Base-by-base conservation (phyloP, 352 stramenopile species). In the Globisporangium polare region DNA sequence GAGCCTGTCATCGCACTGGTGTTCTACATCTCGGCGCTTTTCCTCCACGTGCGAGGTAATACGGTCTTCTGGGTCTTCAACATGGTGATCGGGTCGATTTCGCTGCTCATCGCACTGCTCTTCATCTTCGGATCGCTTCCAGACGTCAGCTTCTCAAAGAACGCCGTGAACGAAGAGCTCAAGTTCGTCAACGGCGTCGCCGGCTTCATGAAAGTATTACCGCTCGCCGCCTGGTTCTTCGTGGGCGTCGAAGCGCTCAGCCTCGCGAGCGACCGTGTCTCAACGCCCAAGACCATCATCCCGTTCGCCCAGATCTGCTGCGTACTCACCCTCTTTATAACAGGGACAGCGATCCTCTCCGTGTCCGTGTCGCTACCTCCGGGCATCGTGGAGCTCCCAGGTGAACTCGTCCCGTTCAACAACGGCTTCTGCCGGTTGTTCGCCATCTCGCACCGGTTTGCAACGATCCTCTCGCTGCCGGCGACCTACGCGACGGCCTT, bases 401-500 rank as follows among this genome's bases (percentile, higher is more conserved):
- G 27, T 0, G 64, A 75, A 18, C 42, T 83, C 0, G 63, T 72
- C n/a, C 73, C 73, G 2, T 75, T 78, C 42, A 63, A 73, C 54
- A 70, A 62, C 45, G 71, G 77, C 20, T 82, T 82, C 18, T 13
- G 26, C 9, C 37, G 53, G 13, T 27, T 84, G 12, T 77, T 83
- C 7, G 6, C 1, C 15, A 0, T 55, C 49, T 7, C 12, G 33
- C 12, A 29, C 6, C 33, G 58, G 2, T 8, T 46, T 3, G 73
- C 75, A 1, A 83, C 65, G 5, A 29, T 83, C 27, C 24, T 84
- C 1, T 85, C 75, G 18, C 33, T 84, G 1, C 75, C 75, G 4
- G 77, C 75, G 3, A 87, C 75, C 1, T 87, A 79, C 60, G 73
- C 73, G 1, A 86, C 72, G 3, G 74, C 72, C 5, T 83, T 74